Conservation (phyloP, 371 early-diverging fungal species). For the Mortierella sp. region DNA sequence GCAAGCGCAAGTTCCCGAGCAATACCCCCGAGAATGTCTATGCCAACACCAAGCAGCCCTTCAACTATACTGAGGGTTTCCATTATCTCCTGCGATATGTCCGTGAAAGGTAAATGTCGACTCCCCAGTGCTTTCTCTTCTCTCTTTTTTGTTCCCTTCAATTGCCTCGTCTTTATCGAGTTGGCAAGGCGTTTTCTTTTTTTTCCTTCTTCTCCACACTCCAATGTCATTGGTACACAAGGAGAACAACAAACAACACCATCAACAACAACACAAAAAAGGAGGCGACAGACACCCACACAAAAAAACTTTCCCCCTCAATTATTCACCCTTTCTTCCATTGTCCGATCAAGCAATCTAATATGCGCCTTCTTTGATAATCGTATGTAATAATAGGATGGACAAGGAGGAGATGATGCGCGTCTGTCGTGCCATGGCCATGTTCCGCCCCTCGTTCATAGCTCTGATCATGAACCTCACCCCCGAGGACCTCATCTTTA, state of each 20-base stretch:
- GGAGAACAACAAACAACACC: background rate
- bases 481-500: conserved; percentile 91
- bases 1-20: conserved; percentile 33
- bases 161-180: background rate
- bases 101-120: conserved; percentile 70
- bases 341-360: background rate
- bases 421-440: conserved; percentile 88
- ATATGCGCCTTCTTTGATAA: background rate
- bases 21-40: conserved; percentile 76
- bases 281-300: background rate
- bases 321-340: background rate
- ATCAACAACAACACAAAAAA: background rate
- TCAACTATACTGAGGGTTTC: conserved; percentile 91
- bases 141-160: background rate
- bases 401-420: conserved; percentile 86
- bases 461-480: conserved; percentile 92
- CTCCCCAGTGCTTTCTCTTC: background rate
- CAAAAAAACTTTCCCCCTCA: background rate
- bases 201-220: conserved; percentile 10
- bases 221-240: background rate
- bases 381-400: conserved; percentile 71
- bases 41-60: conserved; percentile 76
- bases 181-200: background rate
- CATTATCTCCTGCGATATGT: conserved; percentile 86
- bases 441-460: conserved; percentile 91